Conservation (phyloP, 495 filamentous ascomycete genomes). For the Hyaloscypha variabilis region DNA sequence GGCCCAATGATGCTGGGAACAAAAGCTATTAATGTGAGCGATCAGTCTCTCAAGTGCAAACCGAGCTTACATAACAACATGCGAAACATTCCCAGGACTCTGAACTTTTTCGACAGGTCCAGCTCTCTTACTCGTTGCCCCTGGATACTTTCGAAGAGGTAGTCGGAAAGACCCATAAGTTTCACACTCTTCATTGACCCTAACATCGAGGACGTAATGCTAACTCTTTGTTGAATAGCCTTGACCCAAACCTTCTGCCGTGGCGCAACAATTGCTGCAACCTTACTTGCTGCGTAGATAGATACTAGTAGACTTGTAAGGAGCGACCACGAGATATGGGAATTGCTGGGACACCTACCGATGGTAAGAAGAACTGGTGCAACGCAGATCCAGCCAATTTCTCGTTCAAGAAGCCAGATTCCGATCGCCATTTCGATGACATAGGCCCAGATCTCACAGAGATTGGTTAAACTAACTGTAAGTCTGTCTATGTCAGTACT, state of each 20-base stretch:
- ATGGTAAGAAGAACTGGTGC: neutral
- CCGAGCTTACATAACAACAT: conserved; percentile 38
- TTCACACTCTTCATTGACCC: conserved; percentile 63
- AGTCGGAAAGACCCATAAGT: conserved; percentile 57
- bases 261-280: too few relatives aligned
- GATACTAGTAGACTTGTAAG: neutral
- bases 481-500: conserved; percentile 34
- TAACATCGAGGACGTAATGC: conserved; percentile 52
- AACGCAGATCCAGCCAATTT: neutral
- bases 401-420: conserved; percentile 18
- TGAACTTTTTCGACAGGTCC: conserved; percentile 52
- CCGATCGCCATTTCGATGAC: conserved; percentile 27
- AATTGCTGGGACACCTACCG: neutral
- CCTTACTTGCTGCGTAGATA: conserved; percentile 3
- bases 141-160: conserved; percentile 45
- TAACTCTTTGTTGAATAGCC: conserved; percentile 55
- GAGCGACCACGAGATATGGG: neutral
- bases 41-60: neutral
- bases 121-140: conserved; percentile 58
- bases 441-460: conserved; percentile 30
- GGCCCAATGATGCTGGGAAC: conserved; percentile 42
- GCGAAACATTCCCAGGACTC: conserved; percentile 52
- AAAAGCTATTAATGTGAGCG: conserved; percentile 1
- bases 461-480: neutral
- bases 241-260: conserved; percentile 52